These are phyloP conservation scores for Draba incana DNA, from an alignment of 345 rosid species.

Conservation along the genomic window DNA sequence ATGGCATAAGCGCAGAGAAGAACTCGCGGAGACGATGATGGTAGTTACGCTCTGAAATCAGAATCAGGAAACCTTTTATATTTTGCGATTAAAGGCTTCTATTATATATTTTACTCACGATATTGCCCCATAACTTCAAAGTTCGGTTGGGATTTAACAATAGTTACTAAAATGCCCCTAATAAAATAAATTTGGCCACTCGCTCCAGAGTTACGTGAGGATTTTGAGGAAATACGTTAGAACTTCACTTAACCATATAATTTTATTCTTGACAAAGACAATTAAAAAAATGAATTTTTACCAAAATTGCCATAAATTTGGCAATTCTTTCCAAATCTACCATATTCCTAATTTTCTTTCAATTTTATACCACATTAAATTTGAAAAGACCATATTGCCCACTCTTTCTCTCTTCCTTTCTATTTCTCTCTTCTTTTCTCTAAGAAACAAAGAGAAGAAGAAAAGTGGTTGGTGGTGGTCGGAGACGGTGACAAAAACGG, in stretches of 20 bases:
- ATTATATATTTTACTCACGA: background rate
- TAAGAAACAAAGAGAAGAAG: too few species aligned
- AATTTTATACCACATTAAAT: too few species aligned
- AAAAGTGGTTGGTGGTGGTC: too few species aligned
- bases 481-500: too few species aligned
- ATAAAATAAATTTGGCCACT: background rate
- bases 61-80: background rate
- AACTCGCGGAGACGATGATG: conserved; percentile 41
- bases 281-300: background rate
- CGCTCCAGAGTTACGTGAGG: background rate
- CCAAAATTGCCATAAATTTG: too few species aligned
- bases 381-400: too few species aligned
- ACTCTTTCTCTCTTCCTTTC: too few species aligned
- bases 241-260: conserved; percentile 6
- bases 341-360: too few species aligned
- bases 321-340: too few species aligned
- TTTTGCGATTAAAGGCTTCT: conserved; percentile 9
- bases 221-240: background rate
- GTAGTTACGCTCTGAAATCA: conserved; percentile 32
- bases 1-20: conserved; percentile 37
- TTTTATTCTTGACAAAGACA: background rate
- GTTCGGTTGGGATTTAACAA: background rate
- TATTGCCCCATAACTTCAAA: background rate
- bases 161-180: background rate
- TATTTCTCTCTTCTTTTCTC: too few species aligned